These are phyloP conservation scores for Colletotrichum plurivorum DNA, from an alignment of 2,329 filamentous ascomycete species.

Conservation along the genomic window DNA sequence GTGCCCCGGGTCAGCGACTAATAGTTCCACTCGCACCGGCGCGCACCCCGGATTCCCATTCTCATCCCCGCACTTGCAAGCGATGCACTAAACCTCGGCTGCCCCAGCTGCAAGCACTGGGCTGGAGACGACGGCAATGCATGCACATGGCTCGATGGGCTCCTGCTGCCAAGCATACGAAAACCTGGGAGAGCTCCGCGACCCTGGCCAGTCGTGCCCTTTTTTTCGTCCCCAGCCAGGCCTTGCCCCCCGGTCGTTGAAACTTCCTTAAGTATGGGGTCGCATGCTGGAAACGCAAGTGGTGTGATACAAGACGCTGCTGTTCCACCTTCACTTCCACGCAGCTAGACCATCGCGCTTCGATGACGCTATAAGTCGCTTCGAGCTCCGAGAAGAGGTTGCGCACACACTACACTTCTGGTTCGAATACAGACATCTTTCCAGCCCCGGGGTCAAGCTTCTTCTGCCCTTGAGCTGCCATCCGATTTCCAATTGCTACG, in stretches of 20 bases:
- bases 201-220: constrained; percentile 15
- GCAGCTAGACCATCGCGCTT: not conserved
- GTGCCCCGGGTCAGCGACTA: not conserved
- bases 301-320: not conserved
- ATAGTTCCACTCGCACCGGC: not conserved
- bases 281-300: not conserved
- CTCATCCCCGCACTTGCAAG: constrained; percentile 23
- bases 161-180: constrained; percentile 5
- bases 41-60: constrained; percentile 20
- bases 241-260: constrained; percentile 3
- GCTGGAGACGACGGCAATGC: not conserved
- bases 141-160: constrained; percentile 14
- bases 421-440: not conserved
- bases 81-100: constrained; percentile 35
- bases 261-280: constrained; percentile 27
- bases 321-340: not conserved
- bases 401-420: not conserved
- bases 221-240: not conserved
- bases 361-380: not conserved
- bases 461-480: constrained; percentile 17
- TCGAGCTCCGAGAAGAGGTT: constrained; percentile 7
- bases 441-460: not conserved
- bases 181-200: constrained; percentile 7
- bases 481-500: constrained; percentile 5
- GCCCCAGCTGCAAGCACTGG: constrained; percentile 12